Base-by-base conservation (phyloP, 176 grass and related monocot genomes). In the Triticum monococcum region DNA sequence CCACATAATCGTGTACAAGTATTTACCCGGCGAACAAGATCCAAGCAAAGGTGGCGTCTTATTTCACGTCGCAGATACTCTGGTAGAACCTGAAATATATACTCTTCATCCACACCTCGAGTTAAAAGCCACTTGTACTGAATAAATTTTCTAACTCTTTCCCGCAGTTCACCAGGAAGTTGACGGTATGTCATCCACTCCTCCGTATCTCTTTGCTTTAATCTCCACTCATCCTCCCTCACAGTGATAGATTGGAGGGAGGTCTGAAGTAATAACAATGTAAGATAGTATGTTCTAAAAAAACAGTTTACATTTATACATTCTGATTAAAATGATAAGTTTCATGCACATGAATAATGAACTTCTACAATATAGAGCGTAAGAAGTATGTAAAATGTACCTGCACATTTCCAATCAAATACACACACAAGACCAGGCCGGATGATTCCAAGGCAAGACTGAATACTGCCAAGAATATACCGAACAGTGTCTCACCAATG, bases 331-430 rank as follows among this genome's bases (percentile, higher is more conserved):
- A 84, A 18, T 1, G 7, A 14, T 14, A 65, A 74, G 9, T 18
- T 14, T 14, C 33, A 18, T 7, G 8, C 16, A 35, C 18, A 76
- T 45, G 6, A 72, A 25, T 20, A 89, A 81, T 0, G 9, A 71
- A 83, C 11, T 70, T 79, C 25, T 52, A 57, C 8, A 33, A n/a
- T 72, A 54, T 28, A 61, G 62, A 13, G 24, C 23, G 9, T 7
- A 83, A 60, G 59, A 75, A 59, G 18, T 38, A 57, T 73, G 63
- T 86, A 63, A 73, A 82, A 73, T 22, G 41, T 91, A 98, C 97
- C 92, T 98, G 90, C 66, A 98, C 94, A 64, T 98, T 98, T 91
- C 97, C 97, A 74, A 98, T 96, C 90, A 98, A 81, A 92, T 91
- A 89, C 1, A 83, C 97, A 84, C 87, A 94, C 82, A 98, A 92